Evolutionary conservation across 1,139 yeast species (phyloP).

Genomic region (Hansenula lynferdii): DNA sequence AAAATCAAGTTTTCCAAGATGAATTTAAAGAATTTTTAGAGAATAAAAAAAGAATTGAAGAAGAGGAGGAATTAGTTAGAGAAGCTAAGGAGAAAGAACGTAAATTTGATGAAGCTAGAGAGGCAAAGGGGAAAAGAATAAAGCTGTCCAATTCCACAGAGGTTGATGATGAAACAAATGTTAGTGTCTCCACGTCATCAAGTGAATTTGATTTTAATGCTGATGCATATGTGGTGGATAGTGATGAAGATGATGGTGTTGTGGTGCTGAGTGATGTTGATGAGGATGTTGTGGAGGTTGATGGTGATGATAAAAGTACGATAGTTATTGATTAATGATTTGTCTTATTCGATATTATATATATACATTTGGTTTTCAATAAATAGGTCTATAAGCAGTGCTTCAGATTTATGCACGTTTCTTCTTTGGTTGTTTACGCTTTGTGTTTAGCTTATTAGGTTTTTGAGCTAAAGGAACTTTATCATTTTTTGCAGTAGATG

Average conservation of each 20-base stretch:
- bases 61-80: slow-evolving; percentile 7
- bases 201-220: slow-evolving; percentile 3
- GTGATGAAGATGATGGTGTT: not conserved
- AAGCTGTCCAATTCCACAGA: no score
- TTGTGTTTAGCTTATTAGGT: no score
- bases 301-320: not conserved
- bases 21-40: slow-evolving; percentile 36
- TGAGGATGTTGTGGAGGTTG: slow-evolving; percentile 5
- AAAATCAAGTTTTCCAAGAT: slow-evolving; percentile 41
- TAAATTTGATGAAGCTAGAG: not conserved
- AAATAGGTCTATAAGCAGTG: no score
- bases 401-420: no score
- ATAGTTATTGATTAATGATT: slow-evolving; percentile 1
- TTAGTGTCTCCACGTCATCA: no score
- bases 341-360: no score
- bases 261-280: slow-evolving; percentile 7
- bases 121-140: not conserved
- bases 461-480: not conserved
- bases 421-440: no score
- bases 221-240: not conserved
- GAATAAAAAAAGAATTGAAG: slow-evolving; percentile 8
- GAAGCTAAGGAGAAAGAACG: not conserved
- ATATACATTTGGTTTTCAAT: no score
- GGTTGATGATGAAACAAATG: no score
- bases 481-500: no score